These are phyloP conservation scores for Phytophthora cryptogea DNA, from an alignment of 352 stramenopile species.

Conservation along the genomic window DNA sequence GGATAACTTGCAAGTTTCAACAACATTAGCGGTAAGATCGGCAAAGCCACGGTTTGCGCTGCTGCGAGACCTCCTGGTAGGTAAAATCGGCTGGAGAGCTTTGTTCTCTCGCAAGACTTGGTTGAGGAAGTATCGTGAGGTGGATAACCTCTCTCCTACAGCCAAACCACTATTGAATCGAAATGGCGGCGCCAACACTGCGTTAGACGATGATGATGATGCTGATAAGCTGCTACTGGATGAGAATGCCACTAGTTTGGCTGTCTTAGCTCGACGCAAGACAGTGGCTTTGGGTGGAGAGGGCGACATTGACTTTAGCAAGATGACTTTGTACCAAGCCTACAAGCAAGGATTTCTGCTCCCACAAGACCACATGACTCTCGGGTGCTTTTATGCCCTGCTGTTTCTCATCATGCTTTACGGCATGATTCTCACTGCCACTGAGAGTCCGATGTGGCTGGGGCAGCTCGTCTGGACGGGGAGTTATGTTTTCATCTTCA, in stretches of 20 bases:
- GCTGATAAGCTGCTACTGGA: conserved; percentile 20
- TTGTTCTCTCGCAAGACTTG: conserved; percentile 57
- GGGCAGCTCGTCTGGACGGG: conserved; percentile 76
- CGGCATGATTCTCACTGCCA: conserved; percentile 64
- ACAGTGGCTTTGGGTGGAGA: conserved; percentile 16
- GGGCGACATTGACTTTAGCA: conserved; percentile 58
- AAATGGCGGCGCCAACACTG: conserved; percentile 19
- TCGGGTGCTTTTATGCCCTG: conserved; percentile 60
- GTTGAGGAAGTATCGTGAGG: conserved; percentile 62
- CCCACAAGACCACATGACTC: conserved; percentile 75
- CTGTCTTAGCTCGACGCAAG: conserved; percentile 30
- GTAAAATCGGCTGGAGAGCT: conserved; percentile 31
- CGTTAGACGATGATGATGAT: conserved; percentile 20
- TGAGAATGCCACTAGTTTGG: conserved; percentile 18
- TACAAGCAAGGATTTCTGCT: conserved; percentile 73
- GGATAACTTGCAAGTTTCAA: neutral
- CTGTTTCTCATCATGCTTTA: conserved; percentile 70
- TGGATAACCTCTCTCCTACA: conserved; percentile 31
- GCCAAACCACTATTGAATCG: conserved; percentile 23
- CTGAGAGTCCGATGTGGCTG: conserved; percentile 67
- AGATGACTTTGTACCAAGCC: conserved; percentile 77
- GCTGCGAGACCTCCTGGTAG: conserved; percentile 40
- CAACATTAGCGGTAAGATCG: conserved; percentile 20
- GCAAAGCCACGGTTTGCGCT: conserved; percentile 39
- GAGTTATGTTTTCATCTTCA: conserved; percentile 70